Percentiles rank a stretch among this genome's conserved stretches.
These are phyloP conservation scores for Knoxia roxburghii DNA, from an alignment of 257 asterid species.

Conservation along the genomic window DNA sequence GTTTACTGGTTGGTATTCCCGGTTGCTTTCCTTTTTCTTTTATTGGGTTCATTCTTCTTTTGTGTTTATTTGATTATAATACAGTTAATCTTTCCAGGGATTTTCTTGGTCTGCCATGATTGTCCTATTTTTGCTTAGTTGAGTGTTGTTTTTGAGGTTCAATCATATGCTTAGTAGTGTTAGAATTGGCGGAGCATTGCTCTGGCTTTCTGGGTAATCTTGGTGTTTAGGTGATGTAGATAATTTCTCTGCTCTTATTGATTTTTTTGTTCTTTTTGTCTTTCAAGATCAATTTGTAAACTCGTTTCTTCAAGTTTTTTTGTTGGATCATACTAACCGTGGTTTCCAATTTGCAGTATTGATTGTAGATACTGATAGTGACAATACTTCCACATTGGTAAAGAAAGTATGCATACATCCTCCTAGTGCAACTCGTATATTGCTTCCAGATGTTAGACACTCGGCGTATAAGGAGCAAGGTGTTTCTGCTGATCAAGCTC, in stretches of 20 bases:
- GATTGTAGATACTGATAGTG: conserved; percentile 48
- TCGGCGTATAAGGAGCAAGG: conserved; percentile 87
- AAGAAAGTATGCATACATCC: conserved; percentile 68
- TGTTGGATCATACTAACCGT: conserved; percentile 22
- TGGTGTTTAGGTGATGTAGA: background rate
- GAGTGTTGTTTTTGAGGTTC: no score
- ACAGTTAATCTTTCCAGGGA: background rate
- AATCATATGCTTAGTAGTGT: no score
- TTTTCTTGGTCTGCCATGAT: background rate
- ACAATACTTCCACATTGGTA: conserved; percentile 42
- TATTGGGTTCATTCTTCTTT: background rate
- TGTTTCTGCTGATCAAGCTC: conserved; percentile 66
- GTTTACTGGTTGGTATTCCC: conserved; percentile 45
- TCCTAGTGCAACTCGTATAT: conserved; percentile 56
- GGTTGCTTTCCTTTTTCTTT: background rate
- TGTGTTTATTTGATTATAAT: background rate
- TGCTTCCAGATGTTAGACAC: conserved; percentile 90
- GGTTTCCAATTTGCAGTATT: conserved; percentile 52
- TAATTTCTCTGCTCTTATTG: background rate
- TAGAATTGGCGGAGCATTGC: background rate
- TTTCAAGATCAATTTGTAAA: background rate
- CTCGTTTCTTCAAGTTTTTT: background rate
- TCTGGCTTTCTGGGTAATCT: background rate
- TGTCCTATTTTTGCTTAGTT: background rate
- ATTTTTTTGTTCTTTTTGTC: no score